Conservation (phyloP, 805 yeast species). For the Nadsonia fulvescens region DNA sequence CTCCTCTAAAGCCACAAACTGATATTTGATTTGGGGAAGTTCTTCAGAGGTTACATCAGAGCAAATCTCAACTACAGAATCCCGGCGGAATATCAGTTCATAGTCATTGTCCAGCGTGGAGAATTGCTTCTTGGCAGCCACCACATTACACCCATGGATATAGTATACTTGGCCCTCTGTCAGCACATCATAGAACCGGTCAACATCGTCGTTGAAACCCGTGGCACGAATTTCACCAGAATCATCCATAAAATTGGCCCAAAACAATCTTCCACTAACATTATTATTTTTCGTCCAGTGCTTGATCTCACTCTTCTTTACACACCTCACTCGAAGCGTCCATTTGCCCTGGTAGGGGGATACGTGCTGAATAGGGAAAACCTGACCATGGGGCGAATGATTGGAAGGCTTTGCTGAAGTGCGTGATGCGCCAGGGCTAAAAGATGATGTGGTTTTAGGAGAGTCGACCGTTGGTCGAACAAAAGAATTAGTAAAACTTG, state of each 20-base stretch:
- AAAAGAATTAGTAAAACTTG: too few species aligned
- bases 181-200: conserved; percentile 51
- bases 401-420: too few species aligned
- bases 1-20: conserved; percentile 51
- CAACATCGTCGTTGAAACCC: conserved; percentile 78
- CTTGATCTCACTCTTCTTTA: conserved; percentile 71
- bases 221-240: conserved; percentile 94
- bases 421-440: too few species aligned
- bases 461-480: too few species aligned
- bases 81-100: conserved; percentile 68
- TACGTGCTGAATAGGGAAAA: conserved; percentile 66
- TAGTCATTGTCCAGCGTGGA: conserved; percentile 74
- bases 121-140: conserved; percentile 71
- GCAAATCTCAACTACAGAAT: conserved; percentile 52
- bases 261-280: conserved; percentile 83
- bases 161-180: conserved; percentile 85
- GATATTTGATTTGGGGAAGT: conserved; percentile 65
- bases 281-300: conserved; percentile 74
- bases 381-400: too few species aligned
- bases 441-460: too few species aligned
- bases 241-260: conserved; percentile 76
- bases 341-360: conserved; percentile 84
- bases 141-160: conserved; percentile 63
- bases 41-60: conserved; percentile 55
- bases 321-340: conserved; percentile 86